Conservation (phyloP, 768 basidiomycete genomes). For the Pulveroboletus sp. region DNA sequence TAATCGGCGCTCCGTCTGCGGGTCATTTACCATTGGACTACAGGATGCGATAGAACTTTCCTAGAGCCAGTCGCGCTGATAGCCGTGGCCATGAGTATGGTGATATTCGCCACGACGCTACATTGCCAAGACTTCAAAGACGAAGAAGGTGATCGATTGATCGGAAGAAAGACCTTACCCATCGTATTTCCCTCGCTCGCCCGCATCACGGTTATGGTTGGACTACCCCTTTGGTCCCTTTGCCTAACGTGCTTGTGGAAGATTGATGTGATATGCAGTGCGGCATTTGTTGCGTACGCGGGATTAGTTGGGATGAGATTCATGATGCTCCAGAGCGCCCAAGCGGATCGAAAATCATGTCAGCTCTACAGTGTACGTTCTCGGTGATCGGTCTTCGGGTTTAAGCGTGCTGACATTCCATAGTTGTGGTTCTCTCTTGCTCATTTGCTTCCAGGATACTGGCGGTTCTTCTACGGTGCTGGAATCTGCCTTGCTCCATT, state of each 20-base stretch:
- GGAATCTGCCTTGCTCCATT: slow-evolving; percentile 8
- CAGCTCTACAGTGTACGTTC: slow-evolving; percentile 30
- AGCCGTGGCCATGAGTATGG: slow-evolving; percentile 30
- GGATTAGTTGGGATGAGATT: slow-evolving; percentile 25
- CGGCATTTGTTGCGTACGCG: slow-evolving; percentile 25
- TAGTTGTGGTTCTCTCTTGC: slow-evolving; percentile 33
- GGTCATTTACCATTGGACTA: slow-evolving; percentile 2
- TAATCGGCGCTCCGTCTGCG: background rate
- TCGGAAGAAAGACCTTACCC: slow-evolving; percentile 42
- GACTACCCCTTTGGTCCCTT: slow-evolving; percentile 30
- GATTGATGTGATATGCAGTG: slow-evolving; percentile 25
- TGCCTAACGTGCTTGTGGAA: slow-evolving; percentile 26
- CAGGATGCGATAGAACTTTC: slow-evolving; percentile 23
- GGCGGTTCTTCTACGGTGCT: slow-evolving; percentile 24
- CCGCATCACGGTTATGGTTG: slow-evolving; percentile 24
- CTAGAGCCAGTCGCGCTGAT: slow-evolving; percentile 26
- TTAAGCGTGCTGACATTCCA: background rate
- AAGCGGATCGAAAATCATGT: slow-evolving; percentile 28
- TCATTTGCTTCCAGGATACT: slow-evolving; percentile 30
- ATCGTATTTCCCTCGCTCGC: slow-evolving; percentile 38
- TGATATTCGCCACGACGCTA: slow-evolving; percentile 37
- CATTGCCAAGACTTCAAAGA: slow-evolving; percentile 39
- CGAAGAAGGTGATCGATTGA: slow-evolving; percentile 38
- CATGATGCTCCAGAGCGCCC: slow-evolving; percentile 17
- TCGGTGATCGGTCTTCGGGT: background rate